A percentile compares a stretch with the other conserved stretches of the same genome.
phyloP scores from a whole-genome alignment of 129 eudicot species.

The Arctium lappa region DNA sequence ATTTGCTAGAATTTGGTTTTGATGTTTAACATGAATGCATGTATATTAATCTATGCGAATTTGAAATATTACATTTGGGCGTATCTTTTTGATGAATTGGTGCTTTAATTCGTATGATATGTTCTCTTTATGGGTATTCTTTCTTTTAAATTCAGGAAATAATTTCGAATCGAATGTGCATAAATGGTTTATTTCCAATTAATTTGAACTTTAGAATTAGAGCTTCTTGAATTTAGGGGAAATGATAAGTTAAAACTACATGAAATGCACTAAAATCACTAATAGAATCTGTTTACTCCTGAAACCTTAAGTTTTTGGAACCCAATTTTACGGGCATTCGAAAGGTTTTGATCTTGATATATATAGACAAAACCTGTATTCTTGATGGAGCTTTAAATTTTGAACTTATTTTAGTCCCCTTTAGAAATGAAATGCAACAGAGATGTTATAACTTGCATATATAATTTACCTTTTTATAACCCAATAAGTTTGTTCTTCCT shows the following conservation, averaged over 20 bases:
- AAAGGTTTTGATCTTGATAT: not conserved
- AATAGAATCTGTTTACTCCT: too few species aligned
- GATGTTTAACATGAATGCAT: constrained; percentile 3
- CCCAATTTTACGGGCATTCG: not conserved
- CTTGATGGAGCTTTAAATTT: too few species aligned
- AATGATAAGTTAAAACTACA: not conserved
- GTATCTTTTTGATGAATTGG: constrained; percentile 5
- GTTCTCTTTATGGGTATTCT: not conserved
- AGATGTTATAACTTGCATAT: too few species aligned
- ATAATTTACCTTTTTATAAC: not conserved
- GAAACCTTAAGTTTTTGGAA: not conserved
- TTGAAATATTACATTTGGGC: not conserved
- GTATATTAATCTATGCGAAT: not conserved
- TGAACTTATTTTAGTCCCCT: too few species aligned
- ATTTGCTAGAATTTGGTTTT: constrained; percentile 2
- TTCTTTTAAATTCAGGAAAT: not conserved
- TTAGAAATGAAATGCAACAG: too few species aligned
- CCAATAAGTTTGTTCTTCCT: not conserved
- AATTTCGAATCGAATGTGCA: not conserved
- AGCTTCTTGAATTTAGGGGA: not conserved
- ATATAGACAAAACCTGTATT: too few species aligned
- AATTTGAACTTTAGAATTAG: not conserved
- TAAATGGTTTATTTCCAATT: not conserved
- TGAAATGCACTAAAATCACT: too few species aligned
- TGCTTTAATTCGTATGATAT: constrained; percentile 5